Percentiles rank a stretch among this genome's conserved stretches.
phyloP scores from a whole-genome alignment of 768 basidiomycete genomes.

The Boletus subparvulus region DNA sequence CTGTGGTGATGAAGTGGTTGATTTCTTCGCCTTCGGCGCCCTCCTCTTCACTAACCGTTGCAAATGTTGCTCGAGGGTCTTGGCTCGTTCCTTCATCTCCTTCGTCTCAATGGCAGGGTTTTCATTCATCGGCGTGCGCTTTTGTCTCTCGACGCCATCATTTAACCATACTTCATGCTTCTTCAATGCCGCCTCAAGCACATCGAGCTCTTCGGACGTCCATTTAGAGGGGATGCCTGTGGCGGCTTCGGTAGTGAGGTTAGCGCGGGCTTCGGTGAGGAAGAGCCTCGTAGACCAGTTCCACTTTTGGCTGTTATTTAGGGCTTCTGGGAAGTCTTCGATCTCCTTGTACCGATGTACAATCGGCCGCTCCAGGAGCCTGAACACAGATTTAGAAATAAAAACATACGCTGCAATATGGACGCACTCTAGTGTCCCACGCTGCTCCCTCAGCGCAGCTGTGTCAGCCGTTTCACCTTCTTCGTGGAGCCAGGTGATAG shows the following conservation, averaged over 20 bases:
- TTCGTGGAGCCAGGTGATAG: conserved; percentile 81
- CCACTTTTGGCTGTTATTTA: conserved; percentile 84
- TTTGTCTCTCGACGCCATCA: conserved; percentile 81
- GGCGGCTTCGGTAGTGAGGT: conserved; percentile 65
- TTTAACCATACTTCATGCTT: conserved; percentile 85
- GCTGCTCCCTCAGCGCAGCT: conserved; percentile 68
- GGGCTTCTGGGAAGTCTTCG: conserved; percentile 75
- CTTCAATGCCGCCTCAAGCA: conserved; percentile 70
- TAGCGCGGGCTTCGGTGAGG: conserved; percentile 73
- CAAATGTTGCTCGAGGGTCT: conserved; percentile 73
- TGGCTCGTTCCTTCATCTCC: conserved; percentile 84
- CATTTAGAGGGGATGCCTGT: conserved; percentile 71
- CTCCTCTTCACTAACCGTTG: conserved; percentile 68
- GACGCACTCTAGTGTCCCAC: conserved; percentile 79
- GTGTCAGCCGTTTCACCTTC: conserved; percentile 82
- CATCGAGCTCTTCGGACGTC: conserved; percentile 83
- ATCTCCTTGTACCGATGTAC: conserved; percentile 88
- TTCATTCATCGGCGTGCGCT: conserved; percentile 65
- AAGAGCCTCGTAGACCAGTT: conserved; percentile 88
- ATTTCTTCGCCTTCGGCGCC: conserved; percentile 60
- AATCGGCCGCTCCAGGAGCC: conserved; percentile 76
- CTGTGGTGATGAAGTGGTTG: conserved; percentile 22
- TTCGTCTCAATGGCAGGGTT: conserved; percentile 83
- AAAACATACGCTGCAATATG: background rate
- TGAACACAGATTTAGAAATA: conserved; percentile 30